These are phyloP conservation scores for Eucalyptus globulus DNA, from an alignment of 345 rosid genomes.

Conservation along the genomic window DNA sequence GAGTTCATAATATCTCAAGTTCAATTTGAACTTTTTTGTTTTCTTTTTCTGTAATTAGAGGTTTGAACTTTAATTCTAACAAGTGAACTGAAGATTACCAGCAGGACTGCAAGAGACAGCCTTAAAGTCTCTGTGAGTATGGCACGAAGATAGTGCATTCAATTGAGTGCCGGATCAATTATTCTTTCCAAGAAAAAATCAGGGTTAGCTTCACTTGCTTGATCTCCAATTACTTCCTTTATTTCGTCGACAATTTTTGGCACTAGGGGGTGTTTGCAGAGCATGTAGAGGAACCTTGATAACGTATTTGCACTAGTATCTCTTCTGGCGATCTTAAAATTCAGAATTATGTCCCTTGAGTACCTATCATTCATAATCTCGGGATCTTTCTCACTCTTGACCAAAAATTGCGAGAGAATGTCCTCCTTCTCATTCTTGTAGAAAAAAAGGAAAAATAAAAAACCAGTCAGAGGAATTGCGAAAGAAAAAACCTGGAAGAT, in stretches of 20 bases:
- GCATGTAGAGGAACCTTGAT: neutral
- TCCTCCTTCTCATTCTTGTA: slow-evolving; percentile 24
- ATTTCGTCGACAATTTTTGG: slow-evolving; percentile 64
- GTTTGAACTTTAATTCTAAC: neutral
- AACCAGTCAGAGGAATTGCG: too few relatives aligned
- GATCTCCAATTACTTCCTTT: slow-evolving; percentile 12
- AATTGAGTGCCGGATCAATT: slow-evolving; percentile 17
- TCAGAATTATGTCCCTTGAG: slow-evolving; percentile 61
- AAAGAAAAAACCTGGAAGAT: too few relatives aligned
- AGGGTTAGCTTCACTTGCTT: neutral
- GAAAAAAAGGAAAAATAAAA: neutral
- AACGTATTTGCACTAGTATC: slow-evolving; percentile 37
- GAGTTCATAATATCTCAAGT: neutral
- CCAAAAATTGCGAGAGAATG: slow-evolving; percentile 46
- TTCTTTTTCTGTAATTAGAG: neutral
- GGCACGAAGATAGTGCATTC: slow-evolving; percentile 81
- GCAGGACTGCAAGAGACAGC: slow-evolving; percentile 54
- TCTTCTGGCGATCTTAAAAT: slow-evolving; percentile 62
- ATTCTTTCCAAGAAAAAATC: slow-evolving; percentile 25
- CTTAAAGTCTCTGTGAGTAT: slow-evolving; percentile 66
- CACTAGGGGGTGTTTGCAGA: neutral
- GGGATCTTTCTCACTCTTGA: slow-evolving; percentile 45
- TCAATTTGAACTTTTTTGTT: neutral
- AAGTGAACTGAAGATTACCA: slow-evolving; percentile 11
- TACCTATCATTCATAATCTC: slow-evolving; percentile 49